A percentile compares a stretch with the other conserved stretches of the same genome.
phyloP scores from a whole-genome alignment of 805 yeast genomes.

The Alloascoidea hylecoeti region DNA sequence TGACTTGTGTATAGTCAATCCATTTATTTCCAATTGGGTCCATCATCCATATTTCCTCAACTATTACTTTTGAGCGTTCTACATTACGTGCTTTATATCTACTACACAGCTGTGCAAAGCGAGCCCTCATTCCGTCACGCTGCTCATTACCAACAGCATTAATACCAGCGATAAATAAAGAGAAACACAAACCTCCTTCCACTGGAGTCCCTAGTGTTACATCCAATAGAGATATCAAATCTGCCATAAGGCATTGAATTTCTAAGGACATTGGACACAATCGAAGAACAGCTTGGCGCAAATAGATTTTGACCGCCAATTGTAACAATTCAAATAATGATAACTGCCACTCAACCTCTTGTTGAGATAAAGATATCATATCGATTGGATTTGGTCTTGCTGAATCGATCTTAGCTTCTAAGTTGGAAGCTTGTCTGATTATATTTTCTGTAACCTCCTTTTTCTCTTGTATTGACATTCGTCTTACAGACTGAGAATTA shows the following conservation, averaged over 20 bases:
- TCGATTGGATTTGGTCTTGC: constrained; percentile 39
- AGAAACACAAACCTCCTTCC: constrained; percentile 63
- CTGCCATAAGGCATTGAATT: constrained; percentile 41
- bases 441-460: constrained; percentile 7
- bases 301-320: constrained; percentile 49
- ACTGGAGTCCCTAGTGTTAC: constrained; percentile 49
- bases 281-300: constrained; percentile 49
- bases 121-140: constrained; percentile 31
- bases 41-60: constrained; percentile 28
- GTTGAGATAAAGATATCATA: constrained; percentile 20
- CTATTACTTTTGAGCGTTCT: constrained; percentile 23
- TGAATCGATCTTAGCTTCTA: constrained; percentile 34
- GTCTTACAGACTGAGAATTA: constrained; percentile 11
- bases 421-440: constrained; percentile 12
- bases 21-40: constrained; percentile 36
- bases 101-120: constrained; percentile 41
- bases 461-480: constrained; percentile 5
- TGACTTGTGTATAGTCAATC: constrained; percentile 62
- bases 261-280: constrained; percentile 50
- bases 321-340: constrained; percentile 63
- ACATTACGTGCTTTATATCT: constrained; percentile 59
- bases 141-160: constrained; percentile 41
- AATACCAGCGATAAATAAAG: constrained; percentile 66
- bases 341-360: constrained; percentile 50
- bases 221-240: constrained; percentile 42